Conservation (phyloP, 345 rosid species). For the Balakata baccata region DNA sequence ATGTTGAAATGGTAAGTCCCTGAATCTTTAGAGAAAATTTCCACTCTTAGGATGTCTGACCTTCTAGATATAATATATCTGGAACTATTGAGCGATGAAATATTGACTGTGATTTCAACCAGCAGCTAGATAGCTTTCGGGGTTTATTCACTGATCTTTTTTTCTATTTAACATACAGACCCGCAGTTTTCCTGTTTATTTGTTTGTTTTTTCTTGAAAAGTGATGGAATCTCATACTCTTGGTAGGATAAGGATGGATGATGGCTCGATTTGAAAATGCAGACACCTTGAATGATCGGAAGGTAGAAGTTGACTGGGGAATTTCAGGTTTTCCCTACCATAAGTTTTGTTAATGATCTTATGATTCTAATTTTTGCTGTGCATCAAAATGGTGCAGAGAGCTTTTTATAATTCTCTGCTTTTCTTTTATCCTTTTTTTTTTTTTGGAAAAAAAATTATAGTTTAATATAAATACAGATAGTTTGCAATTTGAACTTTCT, state of each 20-base stretch:
- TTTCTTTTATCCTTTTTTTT: neutral
- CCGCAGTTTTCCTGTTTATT: neutral
- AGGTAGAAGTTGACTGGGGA: slow-evolving; percentile 17
- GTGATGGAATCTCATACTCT: slow-evolving; percentile 1
- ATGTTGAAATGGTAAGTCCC: slow-evolving; percentile 57
- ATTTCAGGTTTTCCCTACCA: slow-evolving; percentile 22
- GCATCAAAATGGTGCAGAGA: slow-evolving; percentile 24
- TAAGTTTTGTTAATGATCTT: slow-evolving; percentile 18
- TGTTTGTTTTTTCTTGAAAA: neutral
- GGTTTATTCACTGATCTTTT: neutral
- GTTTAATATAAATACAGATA: slow-evolving; percentile 25
- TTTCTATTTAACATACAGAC: neutral
- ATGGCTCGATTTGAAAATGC: slow-evolving; percentile 12
- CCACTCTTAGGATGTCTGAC: neutral
- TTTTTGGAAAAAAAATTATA: neutral
- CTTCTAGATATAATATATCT: neutral
- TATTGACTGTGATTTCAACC: neutral
- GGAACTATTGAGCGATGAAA: neutral
- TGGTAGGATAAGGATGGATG: slow-evolving; percentile 37
- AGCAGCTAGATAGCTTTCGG: neutral
- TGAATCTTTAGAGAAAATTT: neutral
- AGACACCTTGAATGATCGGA: slow-evolving; percentile 6
- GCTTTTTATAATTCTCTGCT: slow-evolving; percentile 9
- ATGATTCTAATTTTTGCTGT: slow-evolving; percentile 28
- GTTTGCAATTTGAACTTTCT: slow-evolving; percentile 17